A percentile compares a stretch with the other conserved stretches of the same genome.
Evolutionary conservation across 495 filamentous ascomycete genomes (phyloP).

Genomic region (Talaromyces nanjingensis): DNA sequence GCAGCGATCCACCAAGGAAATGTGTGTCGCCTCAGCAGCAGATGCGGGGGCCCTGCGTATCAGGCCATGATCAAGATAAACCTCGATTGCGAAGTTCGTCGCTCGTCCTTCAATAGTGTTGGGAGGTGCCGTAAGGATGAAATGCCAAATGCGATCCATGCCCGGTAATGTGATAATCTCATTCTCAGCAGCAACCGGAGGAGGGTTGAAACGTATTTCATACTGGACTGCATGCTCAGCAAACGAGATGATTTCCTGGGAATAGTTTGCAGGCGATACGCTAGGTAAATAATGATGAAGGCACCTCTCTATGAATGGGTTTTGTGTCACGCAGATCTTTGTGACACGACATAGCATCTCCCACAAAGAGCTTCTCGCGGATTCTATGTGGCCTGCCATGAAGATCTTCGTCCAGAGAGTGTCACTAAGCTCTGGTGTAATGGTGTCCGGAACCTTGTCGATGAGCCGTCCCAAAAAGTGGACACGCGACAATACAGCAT

Average conservation of each 20-base stretch:
- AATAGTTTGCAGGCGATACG: slow-evolving; percentile 58
- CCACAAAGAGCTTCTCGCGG: slow-evolving; percentile 59
- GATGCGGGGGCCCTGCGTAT: slow-evolving; percentile 34
- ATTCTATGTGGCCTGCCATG: slow-evolving; percentile 47
- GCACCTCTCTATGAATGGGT: slow-evolving; percentile 60
- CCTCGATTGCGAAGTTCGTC: slow-evolving; percentile 61
- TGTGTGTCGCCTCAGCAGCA: slow-evolving; percentile 62
- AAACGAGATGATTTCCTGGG: slow-evolving; percentile 59
- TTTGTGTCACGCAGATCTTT: slow-evolving; percentile 36
- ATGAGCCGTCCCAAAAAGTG: slow-evolving; percentile 54
- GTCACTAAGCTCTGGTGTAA: slow-evolving; percentile 52
- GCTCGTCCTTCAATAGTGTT: slow-evolving; percentile 62
- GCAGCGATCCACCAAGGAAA: slow-evolving; percentile 70
- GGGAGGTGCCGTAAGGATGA: slow-evolving; percentile 65
- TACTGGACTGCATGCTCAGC: slow-evolving; percentile 49
- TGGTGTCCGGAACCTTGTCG: slow-evolving; percentile 48
- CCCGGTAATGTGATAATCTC: slow-evolving; percentile 49
- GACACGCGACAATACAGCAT: slow-evolving; percentile 43
- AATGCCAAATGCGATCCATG: slow-evolving; percentile 75
- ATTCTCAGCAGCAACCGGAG: slow-evolving; percentile 30
- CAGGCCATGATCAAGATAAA: slow-evolving; percentile 58
- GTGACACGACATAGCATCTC: slow-evolving; percentile 50
- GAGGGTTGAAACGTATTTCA: slow-evolving; percentile 35
- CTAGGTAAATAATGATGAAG: slow-evolving; percentile 58
- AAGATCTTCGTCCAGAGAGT: slow-evolving; percentile 64